Evolutionary conservation across 257 asterid species (phyloP).

Genomic region (Capsicum baccatum): DNA sequence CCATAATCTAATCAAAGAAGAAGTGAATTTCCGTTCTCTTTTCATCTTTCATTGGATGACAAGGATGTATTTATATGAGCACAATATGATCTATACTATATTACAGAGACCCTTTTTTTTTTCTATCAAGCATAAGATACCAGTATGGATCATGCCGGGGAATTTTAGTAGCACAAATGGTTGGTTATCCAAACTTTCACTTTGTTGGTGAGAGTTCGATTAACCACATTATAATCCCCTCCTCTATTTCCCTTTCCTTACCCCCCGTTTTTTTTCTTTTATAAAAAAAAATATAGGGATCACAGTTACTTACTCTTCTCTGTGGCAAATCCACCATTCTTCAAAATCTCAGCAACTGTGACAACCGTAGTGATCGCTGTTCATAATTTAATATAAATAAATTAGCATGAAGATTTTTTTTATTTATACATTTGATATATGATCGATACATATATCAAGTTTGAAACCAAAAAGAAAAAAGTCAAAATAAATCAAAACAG

Average conservation of each 20-base stretch:
- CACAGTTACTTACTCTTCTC: constrained; percentile 68
- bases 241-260: too few species aligned
- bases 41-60: neutral
- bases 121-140: neutral
- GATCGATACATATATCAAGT: neutral
- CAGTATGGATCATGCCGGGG: neutral
- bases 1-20: too few species aligned
- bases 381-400: neutral
- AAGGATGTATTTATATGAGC: neutral
- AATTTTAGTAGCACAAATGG: too few species aligned
- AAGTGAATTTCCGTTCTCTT: neutral
- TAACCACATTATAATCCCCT: too few species aligned
- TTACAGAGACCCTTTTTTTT: neutral
- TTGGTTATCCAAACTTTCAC: too few species aligned
- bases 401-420: neutral
- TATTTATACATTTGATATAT: neutral
- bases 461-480: neutral
- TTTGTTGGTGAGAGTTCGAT: too few species aligned
- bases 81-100: too few species aligned
- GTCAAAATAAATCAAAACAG: neutral
- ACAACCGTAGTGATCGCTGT: constrained; percentile 94
- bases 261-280: too few species aligned
- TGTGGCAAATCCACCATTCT: constrained; percentile 82
- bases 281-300: neutral
- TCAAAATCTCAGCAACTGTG: constrained; percentile 84